A percentile compares a stretch with the other conserved stretches of the same genome.
Evolutionary conservation across 768 basidiomycete species (phyloP).

Genomic region (Pleurotus salmoneostramineus): DNA sequence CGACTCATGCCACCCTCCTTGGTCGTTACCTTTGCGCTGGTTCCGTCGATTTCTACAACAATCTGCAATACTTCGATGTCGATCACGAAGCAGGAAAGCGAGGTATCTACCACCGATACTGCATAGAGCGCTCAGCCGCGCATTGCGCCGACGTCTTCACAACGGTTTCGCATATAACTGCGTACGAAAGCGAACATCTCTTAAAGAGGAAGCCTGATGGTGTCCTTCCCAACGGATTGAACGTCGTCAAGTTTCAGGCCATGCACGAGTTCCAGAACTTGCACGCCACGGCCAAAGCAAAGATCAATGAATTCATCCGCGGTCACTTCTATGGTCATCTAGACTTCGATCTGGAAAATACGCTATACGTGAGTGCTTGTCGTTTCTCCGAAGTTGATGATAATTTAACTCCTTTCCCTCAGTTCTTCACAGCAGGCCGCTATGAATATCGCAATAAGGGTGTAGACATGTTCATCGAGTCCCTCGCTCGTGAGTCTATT

Average conservation of each 20-base stretch:
- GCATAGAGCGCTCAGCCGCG: constrained; percentile 91
- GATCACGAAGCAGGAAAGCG: constrained; percentile 99
- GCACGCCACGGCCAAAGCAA: constrained; percentile 90
- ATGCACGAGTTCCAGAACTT: constrained; percentile 99
- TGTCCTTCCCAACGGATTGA: constrained; percentile 94
- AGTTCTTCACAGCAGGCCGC: constrained; percentile 99
- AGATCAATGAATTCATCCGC: constrained; percentile 96
- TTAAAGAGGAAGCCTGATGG: constrained; percentile 98
- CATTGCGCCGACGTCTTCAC: constrained; percentile 99
- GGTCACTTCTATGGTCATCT: constrained; percentile 99
- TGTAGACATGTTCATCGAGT: constrained; percentile 99
- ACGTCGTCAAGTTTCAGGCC: constrained; percentile 98
- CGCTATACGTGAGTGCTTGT: constrained; percentile 61
- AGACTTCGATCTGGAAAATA: constrained; percentile 93
- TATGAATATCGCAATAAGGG: constrained; percentile 99
- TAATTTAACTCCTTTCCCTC: constrained; percentile 8
- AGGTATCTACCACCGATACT: constrained; percentile 97
- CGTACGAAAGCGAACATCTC: constrained; percentile 94
- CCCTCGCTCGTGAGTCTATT: constrained; percentile 66
- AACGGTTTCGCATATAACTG: constrained; percentile 96
- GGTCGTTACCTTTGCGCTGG: constrained; percentile 99
- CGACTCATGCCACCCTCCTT: constrained; percentile 96
- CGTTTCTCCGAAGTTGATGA: constrained; percentile 1
- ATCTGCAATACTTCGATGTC: constrained; percentile 98
- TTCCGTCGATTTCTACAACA: constrained; percentile 99